A percentile compares a stretch with the other conserved stretches of the same genome.
These are phyloP conservation scores for Euphorbia pulcherrima DNA, from an alignment of 345 rosid species.

Conservation along the genomic window DNA sequence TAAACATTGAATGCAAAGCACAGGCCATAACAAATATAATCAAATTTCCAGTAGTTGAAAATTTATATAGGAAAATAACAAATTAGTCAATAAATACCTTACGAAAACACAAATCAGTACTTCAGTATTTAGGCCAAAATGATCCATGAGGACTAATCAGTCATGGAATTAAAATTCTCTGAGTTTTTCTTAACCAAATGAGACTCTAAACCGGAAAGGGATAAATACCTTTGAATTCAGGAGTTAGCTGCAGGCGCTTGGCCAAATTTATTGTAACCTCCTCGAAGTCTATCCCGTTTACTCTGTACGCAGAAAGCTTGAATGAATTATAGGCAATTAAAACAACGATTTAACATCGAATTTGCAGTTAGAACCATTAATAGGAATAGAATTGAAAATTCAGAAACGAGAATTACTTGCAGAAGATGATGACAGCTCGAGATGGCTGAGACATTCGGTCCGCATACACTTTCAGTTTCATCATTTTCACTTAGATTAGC, in stretches of 20 bases:
- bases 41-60: neutral
- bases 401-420: constrained; percentile 53
- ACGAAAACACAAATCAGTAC: neutral
- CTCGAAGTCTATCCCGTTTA: constrained; percentile 69
- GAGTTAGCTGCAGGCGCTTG: constrained; percentile 61
- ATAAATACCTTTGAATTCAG: constrained; percentile 58
- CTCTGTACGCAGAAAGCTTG: constrained; percentile 28
- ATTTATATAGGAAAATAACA: neutral
- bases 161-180: neutral
- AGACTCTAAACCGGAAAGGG: neutral
- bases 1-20: neutral
- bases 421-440: constrained; percentile 72
- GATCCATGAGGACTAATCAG: neutral
- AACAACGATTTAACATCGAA: neutral
- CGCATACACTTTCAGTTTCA: constrained; percentile 68
- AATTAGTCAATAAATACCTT: neutral
- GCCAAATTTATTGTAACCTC: constrained; percentile 48
- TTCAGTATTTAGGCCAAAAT: neutral
- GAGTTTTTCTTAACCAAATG: neutral
- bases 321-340: neutral
- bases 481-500: constrained; percentile 10
- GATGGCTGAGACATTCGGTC: constrained; percentile 88
- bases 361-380: neutral
- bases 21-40: neutral
- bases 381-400: neutral